Percentiles rank a stretch among this genome's conserved stretches.
phyloP scores from a whole-genome alignment of 73 alveolate genomes.

The Stentor coeruleus region DNA sequence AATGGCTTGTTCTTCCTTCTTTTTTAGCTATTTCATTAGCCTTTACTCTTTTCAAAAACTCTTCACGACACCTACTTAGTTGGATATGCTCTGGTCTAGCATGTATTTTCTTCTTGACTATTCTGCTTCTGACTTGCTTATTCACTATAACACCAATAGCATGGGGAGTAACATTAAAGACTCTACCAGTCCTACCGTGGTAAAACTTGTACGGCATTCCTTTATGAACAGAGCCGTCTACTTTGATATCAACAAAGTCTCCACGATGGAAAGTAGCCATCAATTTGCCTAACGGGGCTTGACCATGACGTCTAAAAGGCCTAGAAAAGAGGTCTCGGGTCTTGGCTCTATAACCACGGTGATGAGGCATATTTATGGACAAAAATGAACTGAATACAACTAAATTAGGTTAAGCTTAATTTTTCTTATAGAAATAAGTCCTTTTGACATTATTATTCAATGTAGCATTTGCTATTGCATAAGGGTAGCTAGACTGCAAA shows the following conservation, averaged over 20 bases:
- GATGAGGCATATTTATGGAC: conserved; percentile 52
- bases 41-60: conserved; percentile 91
- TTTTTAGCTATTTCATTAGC: conserved; percentile 71
- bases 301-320: conserved; percentile 51
- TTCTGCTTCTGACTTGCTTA: conserved; percentile 80
- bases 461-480: no score
- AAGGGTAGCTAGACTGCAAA: no score
- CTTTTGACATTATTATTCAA: no score
- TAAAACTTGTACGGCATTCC: conserved; percentile 87
- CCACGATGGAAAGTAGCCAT: conserved; percentile 65
- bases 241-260: conserved; percentile 86
- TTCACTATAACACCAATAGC: conserved; percentile 78
- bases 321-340: conserved; percentile 68
- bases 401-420: no score
- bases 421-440: no score
- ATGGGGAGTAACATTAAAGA: conserved; percentile 79
- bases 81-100: conserved; percentile 90
- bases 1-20: conserved; percentile 44
- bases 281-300: conserved; percentile 54
- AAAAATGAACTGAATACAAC: no score
- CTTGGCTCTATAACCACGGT: conserved; percentile 63
- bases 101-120: conserved; percentile 81
- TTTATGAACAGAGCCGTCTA: conserved; percentile 86
- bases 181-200: conserved; percentile 92
- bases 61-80: conserved; percentile 91